Base-by-base conservation (phyloP, 371 early-diverging fungal species). In the Mortierella sp. region DNA sequence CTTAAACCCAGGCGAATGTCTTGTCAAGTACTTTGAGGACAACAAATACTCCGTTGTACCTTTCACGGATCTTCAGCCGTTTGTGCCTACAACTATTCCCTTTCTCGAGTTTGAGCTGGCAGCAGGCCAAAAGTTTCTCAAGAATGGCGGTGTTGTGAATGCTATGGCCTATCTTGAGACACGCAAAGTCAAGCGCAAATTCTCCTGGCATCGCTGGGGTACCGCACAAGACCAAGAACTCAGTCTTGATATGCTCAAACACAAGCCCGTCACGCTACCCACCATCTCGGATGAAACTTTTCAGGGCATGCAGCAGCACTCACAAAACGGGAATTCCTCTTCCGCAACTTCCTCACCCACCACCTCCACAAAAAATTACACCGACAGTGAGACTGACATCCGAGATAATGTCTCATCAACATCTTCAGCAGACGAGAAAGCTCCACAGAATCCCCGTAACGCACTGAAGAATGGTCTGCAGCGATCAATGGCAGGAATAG, bases 141-240 rank as follows among this genome's bases (percentile, higher is more conserved):
- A 78, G 68, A 85, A 83, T 71, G 82, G 82, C 12, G 85, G 84
- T 40, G 84, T 86, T 10, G 71, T 83, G 40, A 72, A 83, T 64
- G 86, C 86, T 5, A 51, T 84, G 43, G 76, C 84, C 55, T 86
- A 82, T 31, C 70, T 86, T 53, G 79, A 84, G 19, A 68, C 85
- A 13, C 82, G 83, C 10, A 83, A 85, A 34, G 83, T 79, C 61
- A 85, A 85, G 61, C 63, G 82, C 65, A 84, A 83, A 57, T 86
- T 86, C 69, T 83, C 84, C 29, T 86, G 86, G 86, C 69, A 75
- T 43, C 74, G 74, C 34, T 86, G 85, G 85, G 82, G 80, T 32
- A 75, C 85, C 8, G 86, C 85, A 34, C 80, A 80, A 42, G 84
- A 82, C 8, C 70, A 73, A 40, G 80, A 79, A 23, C 68, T 79